Base-by-base conservation (phyloP, 495 filamentous ascomycete genomes). In the Schizothecium vesticola region DNA sequence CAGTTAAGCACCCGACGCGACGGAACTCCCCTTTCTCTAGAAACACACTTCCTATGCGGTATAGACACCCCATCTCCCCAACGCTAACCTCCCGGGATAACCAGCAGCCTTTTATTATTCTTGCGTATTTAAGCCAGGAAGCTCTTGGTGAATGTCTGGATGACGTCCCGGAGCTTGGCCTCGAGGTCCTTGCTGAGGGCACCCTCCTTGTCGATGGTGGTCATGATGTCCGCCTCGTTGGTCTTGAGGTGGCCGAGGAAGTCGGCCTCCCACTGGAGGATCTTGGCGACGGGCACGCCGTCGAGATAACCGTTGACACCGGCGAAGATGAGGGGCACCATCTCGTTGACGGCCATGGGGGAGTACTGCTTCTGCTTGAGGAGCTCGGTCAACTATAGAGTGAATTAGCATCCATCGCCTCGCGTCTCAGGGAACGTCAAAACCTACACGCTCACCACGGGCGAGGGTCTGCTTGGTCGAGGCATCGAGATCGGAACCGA, bases 281-380 rank as follows among this genome's bases (percentile, higher is more conserved):
- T 89, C 88, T 91, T 94, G 84, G 71, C 80, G 73, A 97, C 94
- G 68, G 94, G 94, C 72, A 97, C 87, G 71, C 72, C 80, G 85
- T 97, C 94, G 70, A 97, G 89, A 83, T 86, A 85, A 84, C 95
- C 95, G 82, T 99, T 99, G 82, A 99, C 92, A 94, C 95, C 95
- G 75, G 95, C 95, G 85, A 90, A 99, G 86, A 99, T 98, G 70
- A 99, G 89, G 71, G 95, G 95, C 85, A 99, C 95, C 93, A 98
- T 97, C 84, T 98, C 95, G 86, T 94, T 92, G 74, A 98, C 95
- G 75, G 92, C 91, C 95, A 98, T 98, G 75, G 95, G 95, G 51
- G 89, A 89, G 89, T 98, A 99, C 86, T 99, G 95, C 91, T 97
- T 97, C 87, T 99, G 95, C 91, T 97, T 99, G 78, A 97, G 92